These are phyloP conservation scores for Quercus aquifolioides DNA, from an alignment of 306 rosid species.

Conservation along the genomic window DNA sequence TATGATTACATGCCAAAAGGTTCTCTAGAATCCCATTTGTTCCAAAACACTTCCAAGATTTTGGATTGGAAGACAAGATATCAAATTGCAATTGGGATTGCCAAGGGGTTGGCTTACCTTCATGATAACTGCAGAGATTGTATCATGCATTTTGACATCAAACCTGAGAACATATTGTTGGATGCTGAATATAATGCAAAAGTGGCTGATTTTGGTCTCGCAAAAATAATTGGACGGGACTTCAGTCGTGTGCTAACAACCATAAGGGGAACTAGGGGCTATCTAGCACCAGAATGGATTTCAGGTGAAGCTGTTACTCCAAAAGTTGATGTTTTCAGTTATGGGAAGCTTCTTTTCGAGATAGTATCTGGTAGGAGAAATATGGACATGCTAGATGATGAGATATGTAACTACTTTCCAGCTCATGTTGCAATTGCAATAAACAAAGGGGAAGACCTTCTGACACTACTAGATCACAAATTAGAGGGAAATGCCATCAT, in stretches of 20 bases:
- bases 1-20: slow-evolving; percentile 18
- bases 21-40: slow-evolving; percentile 16
- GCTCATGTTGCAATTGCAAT: slow-evolving; percentile 28
- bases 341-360: slow-evolving; percentile 57
- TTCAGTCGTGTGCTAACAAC: slow-evolving; percentile 52
- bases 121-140: slow-evolving; percentile 57
- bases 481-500: slow-evolving; percentile 31
- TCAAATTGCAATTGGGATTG: slow-evolving; percentile 42
- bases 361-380: slow-evolving; percentile 46
- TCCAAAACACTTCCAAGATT: neutral
- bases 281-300: slow-evolving; percentile 72
- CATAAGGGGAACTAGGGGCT: slow-evolving; percentile 70
- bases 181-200: slow-evolving; percentile 33
- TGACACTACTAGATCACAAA: slow-evolving; percentile 28
- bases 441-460: slow-evolving; percentile 19
- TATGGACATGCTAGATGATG: slow-evolving; percentile 35
- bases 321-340: slow-evolving; percentile 49
- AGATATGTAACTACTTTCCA: slow-evolving; percentile 29
- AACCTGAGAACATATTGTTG: slow-evolving; percentile 61
- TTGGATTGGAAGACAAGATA: slow-evolving; percentile 26
- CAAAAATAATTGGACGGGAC: slow-evolving; percentile 50
- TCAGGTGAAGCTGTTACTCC: slow-evolving; percentile 41
- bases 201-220: slow-evolving; percentile 58
- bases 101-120: slow-evolving; percentile 48
- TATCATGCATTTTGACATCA: slow-evolving; percentile 61